Percentiles rank a stretch among this genome's conserved stretches.
Evolutionary conservation across 306 rosid species (phyloP).

Genomic region (Cucurbita maxima): DNA sequence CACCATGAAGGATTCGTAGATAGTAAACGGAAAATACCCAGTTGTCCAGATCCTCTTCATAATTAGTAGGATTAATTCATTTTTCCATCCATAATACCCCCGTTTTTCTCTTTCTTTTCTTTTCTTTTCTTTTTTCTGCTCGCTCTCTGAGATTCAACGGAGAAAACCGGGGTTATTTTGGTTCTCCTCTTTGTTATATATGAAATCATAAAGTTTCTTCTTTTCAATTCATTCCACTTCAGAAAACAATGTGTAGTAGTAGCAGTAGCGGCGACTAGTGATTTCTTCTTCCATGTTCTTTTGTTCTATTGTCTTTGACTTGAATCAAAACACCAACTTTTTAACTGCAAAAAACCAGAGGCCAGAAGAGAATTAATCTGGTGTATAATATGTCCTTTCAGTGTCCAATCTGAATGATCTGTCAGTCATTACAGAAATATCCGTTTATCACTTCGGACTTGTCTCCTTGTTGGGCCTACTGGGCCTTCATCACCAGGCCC

Average conservation of each 20-base stretch:
- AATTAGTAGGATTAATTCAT: slow-evolving; percentile 36
- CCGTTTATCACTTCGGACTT: neutral
- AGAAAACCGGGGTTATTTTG: slow-evolving; percentile 90
- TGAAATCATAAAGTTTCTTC: neutral
- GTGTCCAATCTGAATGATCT: neutral
- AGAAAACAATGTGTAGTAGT: neutral
- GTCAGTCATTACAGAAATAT: neutral
- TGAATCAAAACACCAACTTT: neutral
- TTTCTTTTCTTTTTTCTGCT: slow-evolving; percentile 1
- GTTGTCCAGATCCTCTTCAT: slow-evolving; percentile 99
- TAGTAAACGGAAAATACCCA: slow-evolving; percentile 68
- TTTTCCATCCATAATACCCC: slow-evolving; percentile 51
- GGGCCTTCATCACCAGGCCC: neutral
- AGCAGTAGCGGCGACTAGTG: neutral
- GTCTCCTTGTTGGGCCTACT: neutral
- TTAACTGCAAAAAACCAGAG: neutral
- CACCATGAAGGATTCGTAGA: slow-evolving; percentile 33
- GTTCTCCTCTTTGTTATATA: slow-evolving; percentile 10
- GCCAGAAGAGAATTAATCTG: neutral
- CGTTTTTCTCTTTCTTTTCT: slow-evolving; percentile 53
- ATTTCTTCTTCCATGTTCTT: neutral
- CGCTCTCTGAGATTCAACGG: slow-evolving; percentile 16
- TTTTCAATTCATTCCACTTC: neutral
- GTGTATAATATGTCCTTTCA: neutral
- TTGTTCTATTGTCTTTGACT: neutral